These are phyloP conservation scores for Abrus precatorius DNA, from an alignment of 306 rosid species.

Conservation along the genomic window DNA sequence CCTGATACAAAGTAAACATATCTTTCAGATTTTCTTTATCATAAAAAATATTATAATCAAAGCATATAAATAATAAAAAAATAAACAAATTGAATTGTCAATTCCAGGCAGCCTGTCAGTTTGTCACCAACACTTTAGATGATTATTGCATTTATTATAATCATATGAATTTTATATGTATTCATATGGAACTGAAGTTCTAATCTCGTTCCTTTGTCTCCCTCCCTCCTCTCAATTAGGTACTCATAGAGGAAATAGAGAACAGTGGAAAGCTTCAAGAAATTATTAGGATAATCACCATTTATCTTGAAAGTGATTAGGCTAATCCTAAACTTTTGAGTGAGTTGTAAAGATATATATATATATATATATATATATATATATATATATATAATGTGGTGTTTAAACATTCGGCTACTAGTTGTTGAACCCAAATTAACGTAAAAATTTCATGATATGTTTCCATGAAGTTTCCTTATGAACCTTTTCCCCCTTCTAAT, in stretches of 20 bases:
- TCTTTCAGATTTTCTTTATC: conserved; percentile 11
- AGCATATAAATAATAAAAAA: neutral
- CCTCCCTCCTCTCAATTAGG: conserved; percentile 59
- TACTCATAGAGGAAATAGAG: neutral
- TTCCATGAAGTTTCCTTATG: conserved; percentile 33
- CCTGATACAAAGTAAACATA: conserved; percentile 26
- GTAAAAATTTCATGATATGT: neutral
- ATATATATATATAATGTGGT: neutral
- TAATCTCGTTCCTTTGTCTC: conserved; percentile 55
- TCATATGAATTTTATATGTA: conserved; percentile 20
- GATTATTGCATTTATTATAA: conserved; percentile 1
- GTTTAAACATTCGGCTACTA: conserved; percentile 35
- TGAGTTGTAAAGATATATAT: conserved; percentile 33
- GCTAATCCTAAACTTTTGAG: conserved; percentile 32
- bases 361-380: neutral
- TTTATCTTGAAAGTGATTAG: conserved; percentile 37
- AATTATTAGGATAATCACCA: neutral
- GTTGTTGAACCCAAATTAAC: conserved; percentile 33
- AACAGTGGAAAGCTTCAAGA: conserved; percentile 19
- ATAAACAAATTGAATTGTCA: conserved; percentile 19
- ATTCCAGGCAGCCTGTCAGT: conserved; percentile 47
- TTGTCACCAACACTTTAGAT: conserved; percentile 40
- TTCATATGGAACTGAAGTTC: conserved; percentile 41
- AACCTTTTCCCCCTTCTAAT: neutral
- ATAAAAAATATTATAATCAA: conserved; percentile 12